Conservation (phyloP, 2,329 filamentous ascomycete genomes). For the Fusarium duplospermum region DNA sequence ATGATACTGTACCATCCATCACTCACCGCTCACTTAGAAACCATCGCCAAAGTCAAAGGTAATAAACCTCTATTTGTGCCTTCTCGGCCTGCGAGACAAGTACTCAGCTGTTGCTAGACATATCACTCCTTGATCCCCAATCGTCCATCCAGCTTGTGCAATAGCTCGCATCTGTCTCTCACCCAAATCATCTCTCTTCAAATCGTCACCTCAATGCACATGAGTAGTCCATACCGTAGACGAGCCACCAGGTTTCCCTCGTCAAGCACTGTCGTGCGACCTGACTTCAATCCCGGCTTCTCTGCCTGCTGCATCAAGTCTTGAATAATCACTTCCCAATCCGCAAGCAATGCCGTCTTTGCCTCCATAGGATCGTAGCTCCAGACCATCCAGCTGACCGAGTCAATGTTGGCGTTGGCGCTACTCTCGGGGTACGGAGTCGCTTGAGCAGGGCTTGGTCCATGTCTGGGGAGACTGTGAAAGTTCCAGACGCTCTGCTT, state of each 20-base stretch:
- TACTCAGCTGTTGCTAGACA: constrained; percentile 37
- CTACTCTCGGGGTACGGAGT: constrained; percentile 41
- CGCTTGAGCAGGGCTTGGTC: constrained; percentile 39
- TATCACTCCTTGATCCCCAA: constrained; percentile 27
- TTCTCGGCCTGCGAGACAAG: constrained; percentile 34
- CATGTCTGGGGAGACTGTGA: constrained; percentile 22
- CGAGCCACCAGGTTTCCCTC: constrained; percentile 48
- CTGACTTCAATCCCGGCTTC: constrained; percentile 49
- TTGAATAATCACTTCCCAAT: constrained; percentile 52
- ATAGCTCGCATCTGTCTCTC: constrained; percentile 29
- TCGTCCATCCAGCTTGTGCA: constrained; percentile 25
- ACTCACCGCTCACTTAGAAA: constrained; percentile 31
- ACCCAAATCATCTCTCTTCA: constrained; percentile 32
- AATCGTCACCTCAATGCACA: constrained; percentile 20
- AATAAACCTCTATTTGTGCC: constrained; percentile 25
- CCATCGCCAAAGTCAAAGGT: constrained; percentile 1
- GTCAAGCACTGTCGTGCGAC: constrained; percentile 55
- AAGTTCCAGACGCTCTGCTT: constrained; percentile 64
- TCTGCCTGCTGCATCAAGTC: constrained; percentile 53
- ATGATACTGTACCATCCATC: constrained; percentile 22
- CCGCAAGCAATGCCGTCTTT: constrained; percentile 47
- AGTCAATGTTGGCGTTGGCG: constrained; percentile 26
- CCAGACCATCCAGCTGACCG: constrained; percentile 11
- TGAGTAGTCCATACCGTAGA: constrained; percentile 6
- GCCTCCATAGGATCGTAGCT: constrained; percentile 27